Conservation (phyloP, 148 eudicot species). For the Rhododendron mucronatum region DNA sequence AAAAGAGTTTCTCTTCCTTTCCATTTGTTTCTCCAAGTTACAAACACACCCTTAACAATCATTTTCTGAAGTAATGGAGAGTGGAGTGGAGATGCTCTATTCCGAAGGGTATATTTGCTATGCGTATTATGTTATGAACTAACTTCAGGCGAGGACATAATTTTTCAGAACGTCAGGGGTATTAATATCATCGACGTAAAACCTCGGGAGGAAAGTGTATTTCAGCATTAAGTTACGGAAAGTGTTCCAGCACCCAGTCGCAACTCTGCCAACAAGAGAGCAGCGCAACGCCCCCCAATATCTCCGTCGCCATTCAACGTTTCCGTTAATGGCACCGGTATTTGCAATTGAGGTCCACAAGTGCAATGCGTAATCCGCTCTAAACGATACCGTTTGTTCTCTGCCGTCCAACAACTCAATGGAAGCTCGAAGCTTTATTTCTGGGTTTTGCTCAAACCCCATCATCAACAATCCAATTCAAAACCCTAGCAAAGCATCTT, state of each 20-base stretch:
- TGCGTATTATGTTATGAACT: too few species aligned
- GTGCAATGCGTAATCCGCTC: not conserved
- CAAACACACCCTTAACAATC: too few species aligned
- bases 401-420: conserved; percentile 9
- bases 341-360: not conserved
- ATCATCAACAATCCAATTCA: conserved; percentile 14
- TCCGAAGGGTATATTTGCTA: too few species aligned
- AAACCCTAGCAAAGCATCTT: conserved; percentile 8
- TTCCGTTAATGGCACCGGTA: not conserved
- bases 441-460: conserved; percentile 14
- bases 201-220: too few species aligned
- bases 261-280: not conserved
- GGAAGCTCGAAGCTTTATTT: conserved; percentile 30
- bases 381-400: not conserved
- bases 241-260: not conserved
- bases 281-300: not conserved
- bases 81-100: too few species aligned
- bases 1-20: too few species aligned
- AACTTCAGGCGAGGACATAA: too few species aligned
- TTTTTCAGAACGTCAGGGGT: too few species aligned
- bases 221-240: too few species aligned
- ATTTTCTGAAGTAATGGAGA: too few species aligned
- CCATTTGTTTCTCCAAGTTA: too few species aligned
- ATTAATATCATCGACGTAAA: too few species aligned
- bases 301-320: not conserved